Evolutionary conservation across 2,329 filamentous ascomycete genomes (phyloP).

Genomic region (Xylaria sp.): DNA sequence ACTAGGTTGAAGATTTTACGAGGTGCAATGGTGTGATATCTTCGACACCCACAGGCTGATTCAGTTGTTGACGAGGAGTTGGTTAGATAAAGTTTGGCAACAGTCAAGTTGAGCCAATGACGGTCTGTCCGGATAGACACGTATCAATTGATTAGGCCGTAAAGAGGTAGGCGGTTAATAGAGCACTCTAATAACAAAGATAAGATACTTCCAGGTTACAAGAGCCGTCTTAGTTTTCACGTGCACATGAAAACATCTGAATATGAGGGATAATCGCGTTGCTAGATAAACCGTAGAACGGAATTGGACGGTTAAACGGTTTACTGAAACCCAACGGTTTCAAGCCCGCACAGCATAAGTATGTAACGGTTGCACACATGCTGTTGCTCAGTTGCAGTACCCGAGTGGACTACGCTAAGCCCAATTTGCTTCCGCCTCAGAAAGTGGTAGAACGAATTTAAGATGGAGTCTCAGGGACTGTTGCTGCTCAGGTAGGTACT

Average conservation of each 20-base stretch:
- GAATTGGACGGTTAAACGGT: neutral
- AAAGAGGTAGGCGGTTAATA: neutral
- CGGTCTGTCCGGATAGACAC: neutral
- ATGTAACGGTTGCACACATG: no score
- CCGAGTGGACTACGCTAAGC: no score
- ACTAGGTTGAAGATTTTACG: no score
- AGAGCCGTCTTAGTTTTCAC: neutral
- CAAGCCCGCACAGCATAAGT: no score
- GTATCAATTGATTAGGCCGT: neutral
- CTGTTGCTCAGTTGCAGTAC: no score
- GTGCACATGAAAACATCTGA: neutral
- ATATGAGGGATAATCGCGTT: no score
- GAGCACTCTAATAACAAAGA: neutral
- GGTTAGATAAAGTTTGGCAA: neutral
- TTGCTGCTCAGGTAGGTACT: no score
- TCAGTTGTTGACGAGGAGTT: neutral
- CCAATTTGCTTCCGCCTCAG: no score
- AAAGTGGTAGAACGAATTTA: no score
- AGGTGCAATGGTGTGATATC: no score
- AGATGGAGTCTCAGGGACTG: no score
- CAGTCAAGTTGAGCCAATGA: neutral
- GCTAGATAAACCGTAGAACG: neutral
- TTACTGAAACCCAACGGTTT: neutral
- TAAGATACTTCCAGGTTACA: neutral
- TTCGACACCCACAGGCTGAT: neutral